Evolutionary conservation across 2,329 filamentous ascomycete species (phyloP), one percentile per base, ranked within the genome.

Genomic region (Tolypocladium tropicale): DNA sequence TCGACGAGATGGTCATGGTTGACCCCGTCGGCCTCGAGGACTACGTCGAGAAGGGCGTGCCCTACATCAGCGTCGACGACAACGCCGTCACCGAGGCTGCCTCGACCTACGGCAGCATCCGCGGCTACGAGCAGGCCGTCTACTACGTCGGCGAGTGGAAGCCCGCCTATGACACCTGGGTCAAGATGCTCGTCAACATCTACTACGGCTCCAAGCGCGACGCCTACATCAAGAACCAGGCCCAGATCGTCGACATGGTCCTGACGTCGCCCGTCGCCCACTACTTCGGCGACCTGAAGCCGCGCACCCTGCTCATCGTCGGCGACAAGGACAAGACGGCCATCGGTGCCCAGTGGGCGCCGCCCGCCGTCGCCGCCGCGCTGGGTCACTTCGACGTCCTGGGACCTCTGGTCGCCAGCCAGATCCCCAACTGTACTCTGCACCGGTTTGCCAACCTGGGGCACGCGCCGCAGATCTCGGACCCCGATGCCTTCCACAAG

Each of bases 1-100:
- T 75, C 7, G 67, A 72, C 9, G 67, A 69, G 56, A 64, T 82
- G 14, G 72, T 79, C n/a, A 64, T 81, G 34, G 74, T 79, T 10
- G 75, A 80, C 55, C 76, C 79, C 2, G 67, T 82, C 41, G 79
- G 79, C 0, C 68, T 80, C n/a, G 78, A 82, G 63, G 77, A 81
- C 65, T 81, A 79, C 72, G 73, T 73, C 54, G 70, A 73, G 49
- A 67, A 75, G 56, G 76, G 76, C 12, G 76, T 79, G 4, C 77
- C 77, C 0, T 78, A 78, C 61, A 65, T 70, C 49, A 63, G 65
- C 57, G 67, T 78, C 55, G 76, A 79, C 57, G 57, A 67, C 34
- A 67, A 70, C 18, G 70, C 69, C 59, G 61, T 54, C 18, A 62
- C 67, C 10, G 77, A 79, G 60, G 60, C 65, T 4, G 65, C 68